Evolutionary conservation across 805 yeast species (phyloP).

Genomic region (Jamesozyma piceae): DNA sequence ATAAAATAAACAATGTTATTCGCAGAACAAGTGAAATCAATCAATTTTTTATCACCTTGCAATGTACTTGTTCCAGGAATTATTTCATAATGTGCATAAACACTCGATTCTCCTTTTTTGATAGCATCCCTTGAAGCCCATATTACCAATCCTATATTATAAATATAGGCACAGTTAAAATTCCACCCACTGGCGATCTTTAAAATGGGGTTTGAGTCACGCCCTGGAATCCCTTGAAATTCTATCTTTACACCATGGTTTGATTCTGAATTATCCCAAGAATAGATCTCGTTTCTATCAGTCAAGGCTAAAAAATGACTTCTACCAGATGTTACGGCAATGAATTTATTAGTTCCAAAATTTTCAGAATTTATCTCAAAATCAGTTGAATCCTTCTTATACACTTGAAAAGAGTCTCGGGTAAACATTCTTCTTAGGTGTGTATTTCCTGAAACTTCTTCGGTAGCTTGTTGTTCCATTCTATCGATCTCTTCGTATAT

Average conservation of each 20-base stretch:
- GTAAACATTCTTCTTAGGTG: slow-evolving; percentile 25
- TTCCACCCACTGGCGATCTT: slow-evolving; percentile 64
- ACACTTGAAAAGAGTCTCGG: slow-evolving; percentile 20
- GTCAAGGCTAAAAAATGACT: slow-evolving; percentile 56
- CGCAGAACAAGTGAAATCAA: slow-evolving; percentile 45
- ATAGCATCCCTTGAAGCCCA: slow-evolving; percentile 40
- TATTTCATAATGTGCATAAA: slow-evolving; percentile 34
- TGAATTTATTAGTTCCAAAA: slow-evolving; percentile 29
- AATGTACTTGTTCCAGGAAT: slow-evolving; percentile 35
- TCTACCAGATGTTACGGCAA: slow-evolving; percentile 53
- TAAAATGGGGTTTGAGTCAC: slow-evolving; percentile 28
- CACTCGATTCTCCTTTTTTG: slow-evolving; percentile 22
- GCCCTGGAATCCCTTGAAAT: slow-evolving; percentile 28
- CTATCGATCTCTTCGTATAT: slow-evolving; percentile 21
- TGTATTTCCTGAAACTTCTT: slow-evolving; percentile 20
- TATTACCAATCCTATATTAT: slow-evolving; percentile 44
- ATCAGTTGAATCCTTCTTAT: slow-evolving; percentile 4
- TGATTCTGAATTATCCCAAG: slow-evolving; percentile 48
- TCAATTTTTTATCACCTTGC: slow-evolving; percentile 30
- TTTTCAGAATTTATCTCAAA: slow-evolving; percentile 12
- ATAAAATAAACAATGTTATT: slow-evolving; percentile 44
- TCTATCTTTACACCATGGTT: slow-evolving; percentile 37
- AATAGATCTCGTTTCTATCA: slow-evolving; percentile 38
- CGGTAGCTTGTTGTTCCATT: slow-evolving; percentile 13
- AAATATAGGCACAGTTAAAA: slow-evolving; percentile 41